These are phyloP conservation scores for Naganishia sp. DNA, from an alignment of 1,284 basidiomycete species.

Conservation along the genomic window DNA sequence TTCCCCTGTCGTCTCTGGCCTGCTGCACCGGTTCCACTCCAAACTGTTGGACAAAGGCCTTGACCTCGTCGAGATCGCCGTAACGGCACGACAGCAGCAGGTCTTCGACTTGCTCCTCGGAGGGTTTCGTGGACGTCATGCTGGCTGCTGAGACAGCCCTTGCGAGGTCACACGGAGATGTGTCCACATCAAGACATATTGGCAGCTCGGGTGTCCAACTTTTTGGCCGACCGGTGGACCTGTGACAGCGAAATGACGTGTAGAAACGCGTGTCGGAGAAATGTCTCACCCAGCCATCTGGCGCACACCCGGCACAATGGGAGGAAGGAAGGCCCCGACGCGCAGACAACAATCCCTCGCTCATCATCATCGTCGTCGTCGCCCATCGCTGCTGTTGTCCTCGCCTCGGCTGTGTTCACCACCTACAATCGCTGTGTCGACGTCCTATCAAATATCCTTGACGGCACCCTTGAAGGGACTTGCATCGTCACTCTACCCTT, in stretches of 20 bases:
- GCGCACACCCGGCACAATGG: neutral
- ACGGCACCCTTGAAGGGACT: slow-evolving; percentile 6
- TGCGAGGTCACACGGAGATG: neutral
- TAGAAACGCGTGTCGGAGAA: too few relatives aligned
- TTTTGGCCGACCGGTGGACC: neutral
- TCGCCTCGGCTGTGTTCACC: neutral
- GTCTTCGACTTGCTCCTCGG: slow-evolving; percentile 68
- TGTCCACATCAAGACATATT: neutral
- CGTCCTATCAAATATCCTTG: neutral
- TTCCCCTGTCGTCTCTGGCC: slow-evolving; percentile 71
- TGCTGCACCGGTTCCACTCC: slow-evolving; percentile 60
- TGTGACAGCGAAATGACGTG: neutral
- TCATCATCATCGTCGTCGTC: neutral
- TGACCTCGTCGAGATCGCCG: slow-evolving; percentile 76
- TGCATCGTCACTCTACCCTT: neutral
- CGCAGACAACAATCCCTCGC: neutral
- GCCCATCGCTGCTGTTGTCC: neutral
- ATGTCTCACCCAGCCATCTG: neutral
- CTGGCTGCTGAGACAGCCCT: neutral
- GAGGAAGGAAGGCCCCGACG: neutral
- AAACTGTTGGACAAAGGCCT: slow-evolving; percentile 64
- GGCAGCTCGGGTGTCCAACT: neutral
- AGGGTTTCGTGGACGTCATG: slow-evolving; percentile 35
- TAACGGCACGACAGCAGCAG: slow-evolving; percentile 79
- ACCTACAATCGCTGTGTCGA: neutral